Evolutionary conservation across 768 basidiomycete species (phyloP).

Genomic region (Lentinula boryana): DNA sequence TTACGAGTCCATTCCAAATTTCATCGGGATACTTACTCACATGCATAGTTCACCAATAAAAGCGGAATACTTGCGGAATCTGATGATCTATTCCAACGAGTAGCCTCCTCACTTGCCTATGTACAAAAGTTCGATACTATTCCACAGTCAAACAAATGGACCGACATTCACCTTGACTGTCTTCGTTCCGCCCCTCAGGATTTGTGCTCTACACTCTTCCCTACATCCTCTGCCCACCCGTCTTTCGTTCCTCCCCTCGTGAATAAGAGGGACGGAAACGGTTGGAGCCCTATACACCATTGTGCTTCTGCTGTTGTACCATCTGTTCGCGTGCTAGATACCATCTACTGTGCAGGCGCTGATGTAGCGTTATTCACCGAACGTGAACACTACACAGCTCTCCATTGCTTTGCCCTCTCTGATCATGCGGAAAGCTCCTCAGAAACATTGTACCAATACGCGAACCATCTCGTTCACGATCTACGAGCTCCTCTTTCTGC

Average conservation of each 20-base stretch:
- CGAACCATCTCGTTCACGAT: constrained; percentile 62
- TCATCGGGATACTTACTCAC: background rate
- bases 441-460: constrained; percentile 47
- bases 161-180: constrained; percentile 49
- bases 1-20: background rate
- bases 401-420: constrained; percentile 57
- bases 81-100: constrained; percentile 21
- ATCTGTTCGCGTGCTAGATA: constrained; percentile 58
- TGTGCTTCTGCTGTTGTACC: constrained; percentile 52
- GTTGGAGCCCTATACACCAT: constrained; percentile 72
- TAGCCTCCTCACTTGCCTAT: constrained; percentile 30
- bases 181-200: constrained; percentile 45
- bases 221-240: constrained; percentile 27
- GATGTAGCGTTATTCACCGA: constrained; percentile 67
- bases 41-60: constrained; percentile 1
- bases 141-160: constrained; percentile 26
- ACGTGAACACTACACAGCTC: constrained; percentile 56
- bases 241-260: constrained; percentile 51
- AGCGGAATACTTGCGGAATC: constrained; percentile 22
- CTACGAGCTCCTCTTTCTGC: constrained; percentile 66
- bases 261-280: constrained; percentile 60
- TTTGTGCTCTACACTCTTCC: constrained; percentile 52
- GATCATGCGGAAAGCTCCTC: constrained; percentile 25
- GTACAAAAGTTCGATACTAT: constrained; percentile 34
- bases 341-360: constrained; percentile 70